Evolutionary conservation across 1,139 yeast genomes (phyloP).

Genomic region (Yamadazyma atmosphaerica): DNA sequence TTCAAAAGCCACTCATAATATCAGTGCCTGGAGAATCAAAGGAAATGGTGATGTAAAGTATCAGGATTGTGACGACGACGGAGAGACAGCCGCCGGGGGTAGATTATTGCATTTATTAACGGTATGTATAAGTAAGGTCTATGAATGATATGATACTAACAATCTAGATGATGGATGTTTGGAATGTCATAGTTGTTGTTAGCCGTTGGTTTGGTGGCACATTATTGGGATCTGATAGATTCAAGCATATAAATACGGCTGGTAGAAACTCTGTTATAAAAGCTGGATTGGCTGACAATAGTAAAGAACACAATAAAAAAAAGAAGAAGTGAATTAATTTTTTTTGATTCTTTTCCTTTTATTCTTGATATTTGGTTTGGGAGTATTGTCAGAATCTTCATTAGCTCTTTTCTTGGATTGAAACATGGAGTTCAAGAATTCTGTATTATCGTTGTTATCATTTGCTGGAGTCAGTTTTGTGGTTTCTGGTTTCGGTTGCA

Average conservation of each 20-base stretch:
- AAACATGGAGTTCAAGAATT: conserved; percentile 15
- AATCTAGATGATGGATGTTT: conserved; percentile 65
- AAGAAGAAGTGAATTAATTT: conserved; percentile 19
- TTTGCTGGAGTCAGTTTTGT: not conserved
- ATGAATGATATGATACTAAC: conserved; percentile 14
- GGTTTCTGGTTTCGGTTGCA: not conserved
- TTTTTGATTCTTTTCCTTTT: conserved; percentile 13
- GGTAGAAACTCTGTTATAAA: conserved; percentile 80
- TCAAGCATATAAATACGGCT: conserved; percentile 87
- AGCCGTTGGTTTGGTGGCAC: conserved; percentile 94
- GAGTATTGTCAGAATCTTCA: not conserved
- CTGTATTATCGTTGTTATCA: conserved; percentile 3
- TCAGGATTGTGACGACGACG: conserved; percentile 95
- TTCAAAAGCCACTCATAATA: conserved; percentile 71
- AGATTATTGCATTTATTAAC: conserved; percentile 77
- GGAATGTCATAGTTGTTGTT: conserved; percentile 86
- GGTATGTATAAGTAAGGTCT: conserved; percentile 31
- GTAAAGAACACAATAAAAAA: conserved; percentile 19
- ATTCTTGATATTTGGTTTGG: conserved; percentile 7
- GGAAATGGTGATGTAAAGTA: conserved; percentile 51
- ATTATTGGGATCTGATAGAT: conserved; percentile 89
- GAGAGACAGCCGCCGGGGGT: conserved; percentile 96
- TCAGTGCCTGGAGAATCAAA: conserved; percentile 82
- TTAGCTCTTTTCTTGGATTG: conserved; percentile 18
- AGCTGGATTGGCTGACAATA: conserved; percentile 48